phyloP scores from a whole-genome alignment of 805 yeast species.

The Metschnikowia gelsemii region DNA sequence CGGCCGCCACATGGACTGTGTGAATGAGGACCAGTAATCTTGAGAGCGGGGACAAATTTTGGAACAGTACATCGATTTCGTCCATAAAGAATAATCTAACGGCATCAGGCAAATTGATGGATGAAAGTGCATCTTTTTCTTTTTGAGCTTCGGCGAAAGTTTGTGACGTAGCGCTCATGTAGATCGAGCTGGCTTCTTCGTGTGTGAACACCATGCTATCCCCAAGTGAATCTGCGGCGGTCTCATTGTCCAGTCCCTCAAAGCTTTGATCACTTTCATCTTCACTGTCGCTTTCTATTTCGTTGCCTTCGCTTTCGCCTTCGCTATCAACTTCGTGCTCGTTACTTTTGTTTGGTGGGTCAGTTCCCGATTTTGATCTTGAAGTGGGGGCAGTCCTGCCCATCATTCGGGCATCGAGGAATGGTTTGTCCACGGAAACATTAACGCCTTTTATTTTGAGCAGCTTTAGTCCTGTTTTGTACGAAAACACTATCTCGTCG shows the following conservation, averaged over 20 bases:
- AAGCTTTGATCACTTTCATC: constrained; percentile 17
- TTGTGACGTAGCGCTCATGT: constrained; percentile 77
- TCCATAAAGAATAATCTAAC: constrained; percentile 35
- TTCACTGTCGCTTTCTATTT: constrained; percentile 8
- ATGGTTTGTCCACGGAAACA: constrained; percentile 43
- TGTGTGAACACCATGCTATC: constrained; percentile 66
- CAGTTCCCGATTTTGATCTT: constrained; percentile 4
- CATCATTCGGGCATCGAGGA: constrained; percentile 30
- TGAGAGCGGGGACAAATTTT: constrained; percentile 41
- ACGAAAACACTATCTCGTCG: constrained; percentile 33
- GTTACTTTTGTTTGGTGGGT: neutral
- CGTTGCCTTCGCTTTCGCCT: neutral
- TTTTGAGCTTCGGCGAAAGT: constrained; percentile 26
- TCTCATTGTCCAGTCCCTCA: constrained; percentile 23
- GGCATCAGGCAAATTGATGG: constrained; percentile 5
- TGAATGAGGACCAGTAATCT: constrained; percentile 42
- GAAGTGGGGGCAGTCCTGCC: constrained; percentile 1
- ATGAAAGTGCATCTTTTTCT: neutral
- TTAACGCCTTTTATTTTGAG: constrained; percentile 41
- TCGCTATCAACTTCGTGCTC: neutral
- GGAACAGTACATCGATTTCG: constrained; percentile 42
- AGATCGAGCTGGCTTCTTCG: constrained; percentile 67
- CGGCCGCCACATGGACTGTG: constrained; percentile 41
- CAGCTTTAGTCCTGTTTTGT: constrained; percentile 48
- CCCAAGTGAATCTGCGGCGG: constrained; percentile 42